Evolutionary conservation across 116 monocot species (phyloP).

Genomic region (Zostera marina): DNA sequence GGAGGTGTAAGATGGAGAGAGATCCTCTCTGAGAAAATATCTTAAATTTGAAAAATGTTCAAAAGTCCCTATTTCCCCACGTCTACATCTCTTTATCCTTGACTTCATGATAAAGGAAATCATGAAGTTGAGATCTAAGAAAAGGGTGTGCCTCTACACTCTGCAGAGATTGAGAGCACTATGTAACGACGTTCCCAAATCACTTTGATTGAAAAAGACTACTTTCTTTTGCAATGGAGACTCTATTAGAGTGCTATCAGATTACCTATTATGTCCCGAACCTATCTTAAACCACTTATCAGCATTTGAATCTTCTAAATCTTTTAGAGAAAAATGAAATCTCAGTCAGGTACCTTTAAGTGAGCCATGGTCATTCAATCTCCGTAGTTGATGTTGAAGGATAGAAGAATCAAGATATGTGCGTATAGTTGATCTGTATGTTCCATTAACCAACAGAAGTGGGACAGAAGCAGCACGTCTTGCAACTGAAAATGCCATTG

Average conservation of each 20-base stretch:
- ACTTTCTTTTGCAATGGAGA: neutral
- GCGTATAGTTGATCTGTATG: constrained; percentile 80
- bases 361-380: constrained; percentile 53
- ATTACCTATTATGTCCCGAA: neutral
- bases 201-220: too few species aligned
- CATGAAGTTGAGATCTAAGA: too few species aligned
- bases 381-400: constrained; percentile 75
- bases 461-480: constrained; percentile 88
- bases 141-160: too few species aligned
- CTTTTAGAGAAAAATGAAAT: neutral
- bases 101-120: too few species aligned
- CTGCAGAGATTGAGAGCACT: too few species aligned
- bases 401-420: constrained; percentile 82
- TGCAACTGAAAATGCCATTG: constrained; percentile 87
- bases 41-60: too few species aligned
- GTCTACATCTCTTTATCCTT: too few species aligned
- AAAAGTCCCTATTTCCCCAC: too few species aligned
- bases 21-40: too few species aligned
- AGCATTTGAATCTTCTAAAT: too few species aligned
- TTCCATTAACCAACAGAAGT: constrained; percentile 82
- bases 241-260: neutral
- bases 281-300: neutral
- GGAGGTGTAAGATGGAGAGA: too few species aligned
- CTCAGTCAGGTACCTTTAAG: constrained; percentile 42
- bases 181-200: neutral